Evolutionary conservation across 441 rosid species (phyloP).

Genomic region (Adansonia rubrostipa): DNA sequence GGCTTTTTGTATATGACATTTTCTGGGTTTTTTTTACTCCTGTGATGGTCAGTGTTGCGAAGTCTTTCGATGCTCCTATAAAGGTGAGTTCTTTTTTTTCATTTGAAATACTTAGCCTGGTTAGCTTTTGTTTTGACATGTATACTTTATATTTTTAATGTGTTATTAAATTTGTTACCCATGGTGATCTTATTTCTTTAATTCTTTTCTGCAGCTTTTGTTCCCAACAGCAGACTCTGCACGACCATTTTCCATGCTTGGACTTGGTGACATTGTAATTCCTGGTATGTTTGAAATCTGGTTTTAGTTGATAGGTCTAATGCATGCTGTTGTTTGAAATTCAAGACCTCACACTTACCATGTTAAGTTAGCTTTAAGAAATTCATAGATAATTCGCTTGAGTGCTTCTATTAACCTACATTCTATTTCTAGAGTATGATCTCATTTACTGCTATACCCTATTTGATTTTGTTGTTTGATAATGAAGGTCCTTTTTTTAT

Average conservation of each 20-base stretch:
- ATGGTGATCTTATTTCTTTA: not conserved
- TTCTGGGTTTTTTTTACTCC: constrained; percentile 92
- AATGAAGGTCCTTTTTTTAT: no score
- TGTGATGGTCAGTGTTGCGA: constrained; percentile 97
- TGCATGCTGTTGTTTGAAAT: constrained; percentile 17
- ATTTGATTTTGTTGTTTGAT: not conserved
- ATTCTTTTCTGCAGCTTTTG: constrained; percentile 62
- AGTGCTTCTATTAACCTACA: no score
- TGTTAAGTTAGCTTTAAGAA: not conserved
- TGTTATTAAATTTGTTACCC: not conserved
- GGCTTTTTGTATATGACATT: constrained; percentile 93
- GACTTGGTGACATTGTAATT: constrained; percentile 98
- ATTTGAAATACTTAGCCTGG: constrained; percentile 2
- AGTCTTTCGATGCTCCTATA: constrained; percentile 97
- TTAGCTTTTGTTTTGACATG: not conserved
- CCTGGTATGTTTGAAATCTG: constrained; percentile 59
- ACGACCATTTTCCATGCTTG: constrained; percentile 96
- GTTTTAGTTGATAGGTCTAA: constrained; percentile 40
- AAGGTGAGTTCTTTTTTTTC: constrained; percentile 55
- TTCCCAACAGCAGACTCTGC: constrained; percentile 81
- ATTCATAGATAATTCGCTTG: no score
- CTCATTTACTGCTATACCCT: not conserved
- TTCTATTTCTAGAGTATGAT: not conserved
- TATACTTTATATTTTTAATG: not conserved
- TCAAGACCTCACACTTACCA: not conserved